Evolutionary conservation across 208 protist genomes (phyloP).

Genomic region (Acanthamoeba castellanii): DNA sequence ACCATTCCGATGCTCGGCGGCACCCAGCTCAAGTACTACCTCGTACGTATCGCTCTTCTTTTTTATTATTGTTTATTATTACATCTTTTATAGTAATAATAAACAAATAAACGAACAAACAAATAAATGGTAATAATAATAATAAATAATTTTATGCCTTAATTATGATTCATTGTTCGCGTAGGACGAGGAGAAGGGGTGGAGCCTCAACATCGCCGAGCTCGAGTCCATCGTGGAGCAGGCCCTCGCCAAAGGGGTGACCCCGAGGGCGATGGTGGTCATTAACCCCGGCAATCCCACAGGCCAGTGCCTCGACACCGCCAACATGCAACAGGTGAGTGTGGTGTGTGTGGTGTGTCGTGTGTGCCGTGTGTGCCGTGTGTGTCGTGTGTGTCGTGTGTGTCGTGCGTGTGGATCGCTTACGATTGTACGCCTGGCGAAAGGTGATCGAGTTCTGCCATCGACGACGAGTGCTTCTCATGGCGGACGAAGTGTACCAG

Average conservation of each 20-base stretch:
- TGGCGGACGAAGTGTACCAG: constrained; percentile 99
- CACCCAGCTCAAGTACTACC: constrained; percentile 94
- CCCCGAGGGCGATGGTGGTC: constrained; percentile 95
- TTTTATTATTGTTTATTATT: too few species aligned
- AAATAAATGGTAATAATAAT: too few species aligned
- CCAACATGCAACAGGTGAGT: constrained; percentile 91
- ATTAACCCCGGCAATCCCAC: constrained; percentile 99
- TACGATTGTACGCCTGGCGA: too few species aligned
- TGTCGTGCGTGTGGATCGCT: too few species aligned
- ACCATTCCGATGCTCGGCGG: constrained; percentile 96
- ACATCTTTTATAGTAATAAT: too few species aligned
- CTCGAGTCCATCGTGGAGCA: constrained; percentile 88
- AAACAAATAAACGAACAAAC: too few species aligned
- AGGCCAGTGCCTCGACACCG: constrained; percentile 92
- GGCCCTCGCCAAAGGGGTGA: constrained; percentile 90
- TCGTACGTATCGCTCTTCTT: constrained; percentile 87
- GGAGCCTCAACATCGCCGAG: constrained; percentile 90
- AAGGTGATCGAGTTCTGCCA: constrained; percentile 91
- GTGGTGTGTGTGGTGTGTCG: too few species aligned
- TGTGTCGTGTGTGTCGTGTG: not conserved
- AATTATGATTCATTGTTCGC: too few species aligned
- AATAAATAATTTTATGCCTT: too few species aligned
- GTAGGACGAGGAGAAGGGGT: constrained; percentile 93
- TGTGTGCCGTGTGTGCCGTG: not conserved
- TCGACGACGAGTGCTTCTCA: constrained; percentile 92